Base-by-base conservation (phyloP, 164 flowering plant genomes). In the Vitis vinifera region DNA sequence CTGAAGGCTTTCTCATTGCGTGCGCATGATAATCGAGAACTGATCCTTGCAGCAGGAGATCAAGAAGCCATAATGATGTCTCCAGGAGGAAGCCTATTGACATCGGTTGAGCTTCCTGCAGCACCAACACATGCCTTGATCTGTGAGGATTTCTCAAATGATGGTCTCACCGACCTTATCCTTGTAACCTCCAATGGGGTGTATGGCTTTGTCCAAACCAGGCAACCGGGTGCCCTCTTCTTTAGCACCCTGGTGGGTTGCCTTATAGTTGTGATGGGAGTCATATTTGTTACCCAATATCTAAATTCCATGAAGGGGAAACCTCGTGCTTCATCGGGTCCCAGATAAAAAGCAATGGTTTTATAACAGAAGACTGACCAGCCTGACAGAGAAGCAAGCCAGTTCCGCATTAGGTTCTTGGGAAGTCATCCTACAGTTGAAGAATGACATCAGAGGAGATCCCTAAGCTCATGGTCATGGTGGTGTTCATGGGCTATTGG, bases 171-270 rank as follows among this genome's bases (percentile, higher is more conserved):
- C 8, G 98, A 96, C 76, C 76, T 96, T 53, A 91, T 96, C 65
- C 78, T 96, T 9, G 85, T 96, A 49, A 96, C 95, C 10, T 83
- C 93, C 0, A 92, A 63, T 73, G 98, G 99, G 49, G 85, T 91
- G 0, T 93, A 96, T 67, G 97, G 98, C 30, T 96, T 91, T 77
- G 99, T 91, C 49, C 99, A 96, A 80, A 90, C 97, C 30, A 89
- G 97, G 84, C 95, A 93, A 71, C 98, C 98, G 1, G 98, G 99
- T 10, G 99, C 98, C 68, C 87, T 95, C 66, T 96, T 96, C 89
- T 96, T 96, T 82, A 96, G 99, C 89, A 92, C 93, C 3, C 81
- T 96, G 31, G 91, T 93, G 5, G 99, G 99, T 27, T 92, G 97
- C 84, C 95, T 96, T n/a, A 78, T 96, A 65, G 71, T 96, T 12